A percentile compares a stretch with the other conserved stretches of the same genome.
Evolutionary conservation across 1,284 basidiomycete species (phyloP).

Genomic region (Wolfiporia cocos): DNA sequence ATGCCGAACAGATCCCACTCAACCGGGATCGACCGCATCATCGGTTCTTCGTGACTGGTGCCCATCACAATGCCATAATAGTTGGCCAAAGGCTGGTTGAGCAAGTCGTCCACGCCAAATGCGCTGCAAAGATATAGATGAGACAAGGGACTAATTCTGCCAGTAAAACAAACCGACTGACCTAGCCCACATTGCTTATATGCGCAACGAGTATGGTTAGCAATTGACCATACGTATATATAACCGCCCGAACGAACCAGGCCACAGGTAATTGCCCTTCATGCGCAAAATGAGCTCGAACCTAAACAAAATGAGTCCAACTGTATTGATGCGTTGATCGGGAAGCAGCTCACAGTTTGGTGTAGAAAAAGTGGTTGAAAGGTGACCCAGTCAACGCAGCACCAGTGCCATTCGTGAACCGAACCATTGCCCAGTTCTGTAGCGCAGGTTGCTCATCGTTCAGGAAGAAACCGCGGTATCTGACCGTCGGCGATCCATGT

Average conservation of each 20-base stretch:
- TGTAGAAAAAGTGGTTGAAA: conserved; percentile 64
- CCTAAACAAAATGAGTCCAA: conserved; percentile 21
- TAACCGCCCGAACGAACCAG: conserved; percentile 31
- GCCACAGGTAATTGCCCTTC: conserved; percentile 70
- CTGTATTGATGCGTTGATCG: conserved; percentile 1
- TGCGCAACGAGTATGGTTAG: no score
- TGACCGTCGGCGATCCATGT: conserved; percentile 63
- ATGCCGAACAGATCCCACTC: conserved; percentile 51
- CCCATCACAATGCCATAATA: conserved; percentile 68
- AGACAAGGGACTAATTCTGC: no score
- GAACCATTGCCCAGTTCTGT: conserved; percentile 52
- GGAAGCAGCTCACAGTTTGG: conserved; percentile 37
- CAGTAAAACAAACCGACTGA: no score
- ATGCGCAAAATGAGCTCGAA: conserved; percentile 65
- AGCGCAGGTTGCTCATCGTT: conserved; percentile 33
- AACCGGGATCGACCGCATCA: conserved; percentile 56
- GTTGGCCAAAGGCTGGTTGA: conserved; percentile 61
- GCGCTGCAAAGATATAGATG: conserved; percentile 42
- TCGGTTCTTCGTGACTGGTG: conserved; percentile 62
- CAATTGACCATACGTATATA: not conserved
- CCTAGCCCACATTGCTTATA: conserved; percentile 44
- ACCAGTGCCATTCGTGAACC: conserved; percentile 62
- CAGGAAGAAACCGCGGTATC: conserved; percentile 65
- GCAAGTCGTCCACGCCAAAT: conserved; percentile 60
- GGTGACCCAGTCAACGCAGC: conserved; percentile 42